Conservation (phyloP, 139 green algal genomes). For the Volvox africanus region DNA sequence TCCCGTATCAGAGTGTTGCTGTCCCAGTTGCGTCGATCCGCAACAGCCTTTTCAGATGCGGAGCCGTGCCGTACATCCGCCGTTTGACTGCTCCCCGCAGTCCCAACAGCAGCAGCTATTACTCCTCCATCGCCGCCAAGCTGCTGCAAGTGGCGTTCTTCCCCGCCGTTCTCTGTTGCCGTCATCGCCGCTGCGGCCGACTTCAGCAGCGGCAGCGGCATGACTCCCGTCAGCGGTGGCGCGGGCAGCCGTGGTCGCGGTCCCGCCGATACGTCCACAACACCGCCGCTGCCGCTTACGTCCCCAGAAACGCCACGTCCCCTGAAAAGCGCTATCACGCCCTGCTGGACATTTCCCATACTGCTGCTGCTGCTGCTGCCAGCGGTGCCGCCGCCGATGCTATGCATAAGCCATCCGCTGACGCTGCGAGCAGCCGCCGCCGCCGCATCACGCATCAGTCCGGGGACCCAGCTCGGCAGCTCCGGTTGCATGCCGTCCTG, state of each 20-base stretch:
- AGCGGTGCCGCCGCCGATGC: neutral
- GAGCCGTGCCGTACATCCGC: no score
- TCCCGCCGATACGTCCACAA: neutral
- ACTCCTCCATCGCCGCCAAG: no score
- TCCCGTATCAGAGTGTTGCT: neutral
- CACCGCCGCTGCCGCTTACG: neutral
- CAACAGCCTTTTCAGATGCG: neutral
- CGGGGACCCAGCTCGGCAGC: neutral
- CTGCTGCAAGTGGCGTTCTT: no score
- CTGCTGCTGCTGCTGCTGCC: neutral
- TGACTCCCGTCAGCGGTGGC: neutral
- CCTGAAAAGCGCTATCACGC: neutral
- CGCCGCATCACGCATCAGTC: neutral
- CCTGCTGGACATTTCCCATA: neutral
- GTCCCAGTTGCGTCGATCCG: neutral
- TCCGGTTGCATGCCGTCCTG: neutral
- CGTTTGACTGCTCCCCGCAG: neutral
- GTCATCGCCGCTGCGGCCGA: neutral
- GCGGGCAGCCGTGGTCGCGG: constrained; percentile 12
- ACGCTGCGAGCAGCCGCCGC: neutral
- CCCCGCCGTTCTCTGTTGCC: neutral
- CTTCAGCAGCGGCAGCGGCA: constrained; percentile 3
- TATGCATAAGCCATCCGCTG: neutral
- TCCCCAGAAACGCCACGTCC: neutral
- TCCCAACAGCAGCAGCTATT: no score